Conservation (phyloP, 1,284 basidiomycete genomes). For the Apiotrichum montevideense region DNA sequence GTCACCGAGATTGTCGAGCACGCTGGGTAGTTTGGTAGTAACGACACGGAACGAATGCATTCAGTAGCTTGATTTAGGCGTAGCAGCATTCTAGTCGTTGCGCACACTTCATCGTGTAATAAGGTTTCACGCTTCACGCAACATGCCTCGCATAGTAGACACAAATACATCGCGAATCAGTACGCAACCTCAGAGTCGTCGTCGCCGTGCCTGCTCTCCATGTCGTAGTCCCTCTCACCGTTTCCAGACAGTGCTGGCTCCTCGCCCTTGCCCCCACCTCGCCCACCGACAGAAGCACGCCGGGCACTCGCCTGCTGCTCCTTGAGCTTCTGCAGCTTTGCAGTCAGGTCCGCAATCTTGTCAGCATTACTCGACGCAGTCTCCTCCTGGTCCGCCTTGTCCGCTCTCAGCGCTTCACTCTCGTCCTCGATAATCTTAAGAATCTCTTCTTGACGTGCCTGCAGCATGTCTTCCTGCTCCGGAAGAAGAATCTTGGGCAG, state of each 20-base stretch:
- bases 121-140: neutral
- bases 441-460: conserved; percentile 24
- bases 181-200: conserved; percentile 23
- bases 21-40: conserved; percentile 53
- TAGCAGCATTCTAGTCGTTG: too few species aligned
- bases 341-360: conserved; percentile 26
- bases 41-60: neutral
- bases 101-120: too few species aligned
- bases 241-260: neutral
- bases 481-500: conserved; percentile 39
- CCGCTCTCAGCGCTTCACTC: conserved; percentile 23
- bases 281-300: conserved; percentile 3
- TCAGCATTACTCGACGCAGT: conserved; percentile 18
- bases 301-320: conserved; percentile 12
- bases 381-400: conserved; percentile 22
- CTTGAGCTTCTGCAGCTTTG: conserved; percentile 25
- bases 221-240: neutral
- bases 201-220: conserved; percentile 15
- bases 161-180: neutral
- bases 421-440: conserved; percentile 33
- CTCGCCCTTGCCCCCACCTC: conserved; percentile 8
- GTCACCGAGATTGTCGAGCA: conserved; percentile 87
- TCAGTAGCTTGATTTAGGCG: too few species aligned
- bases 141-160: neutral
- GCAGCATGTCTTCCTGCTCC: conserved; percentile 35